These are phyloP conservation scores for Cyclostephanos tholiformis DNA, from an alignment of 108 stramenopile species.

Conservation along the genomic window DNA sequence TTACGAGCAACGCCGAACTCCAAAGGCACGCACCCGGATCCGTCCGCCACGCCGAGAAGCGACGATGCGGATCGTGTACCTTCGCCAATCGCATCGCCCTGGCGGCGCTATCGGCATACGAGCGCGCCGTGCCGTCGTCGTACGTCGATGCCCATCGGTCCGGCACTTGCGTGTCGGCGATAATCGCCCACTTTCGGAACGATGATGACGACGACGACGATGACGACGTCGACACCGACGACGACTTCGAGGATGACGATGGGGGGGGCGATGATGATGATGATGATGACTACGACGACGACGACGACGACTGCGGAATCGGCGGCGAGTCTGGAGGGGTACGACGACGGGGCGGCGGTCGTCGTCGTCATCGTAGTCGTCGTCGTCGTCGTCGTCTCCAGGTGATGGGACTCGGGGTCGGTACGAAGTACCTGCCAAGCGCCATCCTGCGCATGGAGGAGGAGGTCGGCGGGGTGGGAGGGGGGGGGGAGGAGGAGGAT, in stretches of 20 bases:
- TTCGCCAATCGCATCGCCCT: slow-evolving; percentile 85
- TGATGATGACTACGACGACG: slow-evolving; percentile 1
- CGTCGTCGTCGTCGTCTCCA: slow-evolving; percentile 18
- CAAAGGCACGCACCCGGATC: slow-evolving; percentile 39
- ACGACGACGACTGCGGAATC: slow-evolving; percentile 1
- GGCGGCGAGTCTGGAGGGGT: background rate
- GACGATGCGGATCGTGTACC: slow-evolving; percentile 68
- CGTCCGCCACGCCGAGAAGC: slow-evolving; percentile 81
- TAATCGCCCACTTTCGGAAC: slow-evolving; percentile 62
- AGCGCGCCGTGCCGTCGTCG: slow-evolving; percentile 40
- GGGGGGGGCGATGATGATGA: background rate
- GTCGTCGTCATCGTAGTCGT: background rate
- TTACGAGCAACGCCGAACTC: no score
- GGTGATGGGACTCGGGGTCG: slow-evolving; percentile 79
- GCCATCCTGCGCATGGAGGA: slow-evolving; percentile 44
- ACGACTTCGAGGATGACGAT: background rate
- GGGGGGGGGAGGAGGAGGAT: background rate
- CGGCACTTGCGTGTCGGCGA: slow-evolving; percentile 76
- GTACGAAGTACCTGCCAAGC: slow-evolving; percentile 84
- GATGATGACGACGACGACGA: slow-evolving; percentile 11
- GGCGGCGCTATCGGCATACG: slow-evolving; percentile 65
- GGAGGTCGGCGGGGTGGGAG: background rate
- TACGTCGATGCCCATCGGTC: slow-evolving; percentile 50
- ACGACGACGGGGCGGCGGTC: background rate
- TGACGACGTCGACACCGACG: slow-evolving; percentile 1